Evolutionary conservation across 306 rosid genomes (phyloP), one percentile per base, ranked within the genome.

Genomic region (Abrus precatorius): DNA sequence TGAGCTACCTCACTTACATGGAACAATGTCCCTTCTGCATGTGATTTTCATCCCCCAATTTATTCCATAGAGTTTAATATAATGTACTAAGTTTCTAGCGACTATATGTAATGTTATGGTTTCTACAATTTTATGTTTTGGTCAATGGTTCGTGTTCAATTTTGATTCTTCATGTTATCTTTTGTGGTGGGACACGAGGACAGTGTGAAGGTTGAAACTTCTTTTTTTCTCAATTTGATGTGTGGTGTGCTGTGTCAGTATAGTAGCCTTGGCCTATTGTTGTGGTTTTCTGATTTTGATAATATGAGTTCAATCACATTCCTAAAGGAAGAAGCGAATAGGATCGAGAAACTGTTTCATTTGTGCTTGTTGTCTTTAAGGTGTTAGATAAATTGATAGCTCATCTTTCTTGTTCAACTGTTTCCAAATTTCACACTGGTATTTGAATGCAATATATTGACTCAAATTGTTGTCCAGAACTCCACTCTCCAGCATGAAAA

Each of bases 301-400:
- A 30, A 40, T 80, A 12, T 72, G n/a, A 36, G 57, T 80, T 72
- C 78, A 61, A 61, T 50, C 72, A 70, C 48, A 45, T 59, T 57
- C 33, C 6, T 6, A 44, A 67, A 14, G 9, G n/a, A 44, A 41
- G 9, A 32, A 3, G 13, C 1, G 11, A 45, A 69, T 2, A 68
- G 69, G 14, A 32, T 45, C 9, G 41, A 32, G 48, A 61, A 70
- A 61, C 38, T 28, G 69, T 29, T 14, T 47, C 48, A 6, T 45
- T 28, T 10, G 54, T 2, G 2, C 6, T 14, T 29, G 40, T 14
- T 29, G 40, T 65, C 55, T 53, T 14, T 41, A 61, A 71, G 83
- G 64, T 50, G 47, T 72, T 72, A 11, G 59, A 53, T 72, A 13
- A 7, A 64, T 64, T 0, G 47, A 34, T 40, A 54, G 48, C 36